Base-by-base conservation (phyloP, 2,329 filamentous ascomycete genomes). In the Curvularia sp. region DNA sequence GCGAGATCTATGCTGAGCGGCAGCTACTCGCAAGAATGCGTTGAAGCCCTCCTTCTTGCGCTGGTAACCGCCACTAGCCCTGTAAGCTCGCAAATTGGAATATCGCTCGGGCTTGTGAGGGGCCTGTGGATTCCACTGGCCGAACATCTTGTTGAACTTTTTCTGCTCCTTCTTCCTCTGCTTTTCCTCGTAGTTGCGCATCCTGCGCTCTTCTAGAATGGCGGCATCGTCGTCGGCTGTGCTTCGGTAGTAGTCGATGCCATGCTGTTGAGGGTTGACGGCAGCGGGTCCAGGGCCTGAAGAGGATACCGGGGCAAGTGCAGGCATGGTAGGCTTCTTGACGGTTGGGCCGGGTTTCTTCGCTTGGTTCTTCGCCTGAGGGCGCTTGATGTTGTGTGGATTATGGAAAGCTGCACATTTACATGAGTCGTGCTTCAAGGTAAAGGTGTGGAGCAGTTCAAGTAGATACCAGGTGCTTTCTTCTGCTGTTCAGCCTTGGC, bases 211-310 rank as follows among this genome's bases (percentile, higher is more conserved):
- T 73, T 92, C 92, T 61, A 87, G 86, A 63, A 82, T 83, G 64
- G 86, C 84, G 27, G 85, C 83, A 69, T 92, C 92, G 55, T 96
- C 91, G 66, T 96, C 92, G n/a, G 92, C 90, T 48, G 86, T 88
- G 1, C 86, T 86, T 90, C 93, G 97, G 77, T 97, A 74, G 47
- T 65, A 74, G 45, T 73, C 66, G 58, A 71, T 65, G 21, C 63
- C 63, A 57, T 66, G 66, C 49, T 68, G 67, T 50, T 71, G 65
- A 25, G 60, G 15, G 9, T 51, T 54, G 25, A 59, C 45, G 30
- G 58, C 34, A 28, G 59, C 50, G 23, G 70, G 53, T 4, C 60
- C 56, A 4, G 64, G 55, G 32, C 59, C 66, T 41, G 68, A 60
- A 12, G 60, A 55, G 27, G 62, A 59, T 30, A 54, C 58, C n/a